Conservation (phyloP, 2,329 filamentous ascomycete genomes). For the Botrytis porri region DNA sequence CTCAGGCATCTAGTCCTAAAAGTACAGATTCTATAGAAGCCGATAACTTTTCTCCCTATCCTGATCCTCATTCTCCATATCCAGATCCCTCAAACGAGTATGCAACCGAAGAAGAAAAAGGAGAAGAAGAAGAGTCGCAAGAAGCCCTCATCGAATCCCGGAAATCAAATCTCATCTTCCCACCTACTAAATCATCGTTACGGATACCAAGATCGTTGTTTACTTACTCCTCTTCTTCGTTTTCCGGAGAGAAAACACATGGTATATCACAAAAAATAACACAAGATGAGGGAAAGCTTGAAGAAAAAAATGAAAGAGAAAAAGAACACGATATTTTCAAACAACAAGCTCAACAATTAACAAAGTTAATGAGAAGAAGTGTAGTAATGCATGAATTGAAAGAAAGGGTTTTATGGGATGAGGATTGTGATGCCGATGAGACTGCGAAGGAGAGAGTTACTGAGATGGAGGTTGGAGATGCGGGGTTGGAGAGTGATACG, state of each 20-base stretch:
- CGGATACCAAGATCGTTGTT: slow-evolving; percentile 32
- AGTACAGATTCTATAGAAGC: background rate
- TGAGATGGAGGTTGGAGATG: slow-evolving; percentile 39
- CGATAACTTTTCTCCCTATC: background rate
- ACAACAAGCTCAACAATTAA: slow-evolving; percentile 31
- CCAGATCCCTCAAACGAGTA: background rate
- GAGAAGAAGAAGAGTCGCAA: background rate
- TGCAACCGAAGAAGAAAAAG: background rate
- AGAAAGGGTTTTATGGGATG: background rate
- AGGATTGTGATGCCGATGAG: slow-evolving; percentile 25
- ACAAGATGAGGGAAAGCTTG: background rate
- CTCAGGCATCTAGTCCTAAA: background rate
- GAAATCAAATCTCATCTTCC: slow-evolving; percentile 32
- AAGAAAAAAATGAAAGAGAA: background rate
- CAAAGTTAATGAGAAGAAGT: slow-evolving; percentile 31
- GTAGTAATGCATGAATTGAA: slow-evolving; percentile 27
- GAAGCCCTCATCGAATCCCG: slow-evolving; percentile 16
- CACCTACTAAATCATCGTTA: slow-evolving; percentile 26
- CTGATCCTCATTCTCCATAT: background rate
- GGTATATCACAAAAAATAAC: background rate
- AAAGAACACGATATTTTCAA: background rate
- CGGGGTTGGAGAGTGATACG: slow-evolving; percentile 26
- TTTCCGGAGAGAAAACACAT: background rate
- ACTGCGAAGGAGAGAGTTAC: slow-evolving; percentile 26
- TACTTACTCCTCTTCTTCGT: slow-evolving; percentile 17